These are phyloP conservation scores for Aspergillus cavernicola DNA, from an alignment of 495 filamentous ascomycete species.

Conservation along the genomic window DNA sequence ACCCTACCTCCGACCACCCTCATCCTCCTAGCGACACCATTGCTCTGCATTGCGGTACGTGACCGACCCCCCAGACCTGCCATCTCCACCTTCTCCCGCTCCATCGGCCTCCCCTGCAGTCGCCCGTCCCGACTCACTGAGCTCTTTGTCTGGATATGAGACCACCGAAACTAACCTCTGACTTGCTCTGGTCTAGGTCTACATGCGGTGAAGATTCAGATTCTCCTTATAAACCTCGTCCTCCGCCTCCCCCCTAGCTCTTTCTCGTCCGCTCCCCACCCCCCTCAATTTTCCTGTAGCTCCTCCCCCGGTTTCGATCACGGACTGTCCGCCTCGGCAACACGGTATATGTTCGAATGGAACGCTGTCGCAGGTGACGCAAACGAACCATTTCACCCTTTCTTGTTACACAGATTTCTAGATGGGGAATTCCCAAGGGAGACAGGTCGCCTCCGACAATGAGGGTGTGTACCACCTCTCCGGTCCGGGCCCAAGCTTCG, in stretches of 20 bases:
- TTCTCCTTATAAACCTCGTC: conserved; percentile 14
- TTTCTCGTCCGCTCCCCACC: no score
- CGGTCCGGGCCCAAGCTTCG: background rate
- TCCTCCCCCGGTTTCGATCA: background rate
- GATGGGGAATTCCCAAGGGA: conserved; percentile 96
- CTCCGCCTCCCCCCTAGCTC: background rate
- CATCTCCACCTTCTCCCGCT: background rate
- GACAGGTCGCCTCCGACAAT: conserved; percentile 86
- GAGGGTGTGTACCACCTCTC: conserved; percentile 65
- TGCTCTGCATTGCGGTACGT: background rate
- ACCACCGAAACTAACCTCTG: conserved; percentile 11
- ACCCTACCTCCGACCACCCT: conserved; percentile 5
- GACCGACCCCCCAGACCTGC: background rate
- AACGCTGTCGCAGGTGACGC: conserved; percentile 31
- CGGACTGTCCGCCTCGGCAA: conserved; percentile 2
- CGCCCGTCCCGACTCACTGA: conserved; percentile 3
- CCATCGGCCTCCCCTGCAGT: conserved; percentile 7
- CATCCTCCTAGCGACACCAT: conserved; percentile 1
- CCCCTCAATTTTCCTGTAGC: background rate
- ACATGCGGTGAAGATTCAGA: conserved; percentile 9
- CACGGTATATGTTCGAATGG: conserved; percentile 22
- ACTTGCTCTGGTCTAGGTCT: conserved; percentile 12
- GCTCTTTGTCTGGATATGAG: conserved; percentile 8
- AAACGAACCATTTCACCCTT: conserved; percentile 20
- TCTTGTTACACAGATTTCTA: conserved; percentile 23